Base-by-base conservation (phyloP, 352 stramenopile genomes). In the Globisporangium abappressorium region DNA sequence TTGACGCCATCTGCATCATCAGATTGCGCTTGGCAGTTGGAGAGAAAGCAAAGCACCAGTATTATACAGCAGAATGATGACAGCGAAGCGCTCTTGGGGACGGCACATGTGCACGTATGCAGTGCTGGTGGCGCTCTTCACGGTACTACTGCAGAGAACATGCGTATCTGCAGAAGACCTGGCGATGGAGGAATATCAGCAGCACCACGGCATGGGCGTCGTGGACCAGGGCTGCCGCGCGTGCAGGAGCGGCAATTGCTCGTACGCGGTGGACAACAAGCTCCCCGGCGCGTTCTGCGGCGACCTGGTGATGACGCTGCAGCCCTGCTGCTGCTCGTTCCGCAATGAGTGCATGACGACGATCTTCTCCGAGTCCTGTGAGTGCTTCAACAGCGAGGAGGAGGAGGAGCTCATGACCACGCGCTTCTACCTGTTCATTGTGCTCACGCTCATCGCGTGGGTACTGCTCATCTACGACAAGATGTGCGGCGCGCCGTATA, bases 261-360 rank as follows among this genome's bases (percentile, higher is more conserved):
- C 85, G 9, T 24, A 83, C 20, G 85, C 85, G 0, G 70, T 91
- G 46, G 72, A 75, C 51, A 90, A 91, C 58, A 41, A 66, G 36
- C 81, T 70, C 7, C 65, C 57, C 0, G 84, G 84, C 28, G 84
- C 90, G 58, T 93, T 88, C 70, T 93, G 85, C 30, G 81, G 85
- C 8, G 81, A 93, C 53, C 69, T 91, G 41, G 62, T 89, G 63
- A 72, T 74, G 68, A 87, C 82, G 55, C 84, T 90, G 56, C 76
- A 87, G 64, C 82, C 84, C 64, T 93, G 84, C 72, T 93, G 84
- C 78, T 93, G 84, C 66, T 56, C 77, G 49, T 91, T 82, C 73
- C 81, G 80, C 22, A 91, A 91, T 66, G 82, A 91, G 65, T 93
- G 84, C 66, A 88, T 87, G 71, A 90, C 80, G 36, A 91, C 81